Evolutionary conservation across 768 basidiomycete genomes (phyloP).

Genomic region (Daedaleopsis sinensis): DNA sequence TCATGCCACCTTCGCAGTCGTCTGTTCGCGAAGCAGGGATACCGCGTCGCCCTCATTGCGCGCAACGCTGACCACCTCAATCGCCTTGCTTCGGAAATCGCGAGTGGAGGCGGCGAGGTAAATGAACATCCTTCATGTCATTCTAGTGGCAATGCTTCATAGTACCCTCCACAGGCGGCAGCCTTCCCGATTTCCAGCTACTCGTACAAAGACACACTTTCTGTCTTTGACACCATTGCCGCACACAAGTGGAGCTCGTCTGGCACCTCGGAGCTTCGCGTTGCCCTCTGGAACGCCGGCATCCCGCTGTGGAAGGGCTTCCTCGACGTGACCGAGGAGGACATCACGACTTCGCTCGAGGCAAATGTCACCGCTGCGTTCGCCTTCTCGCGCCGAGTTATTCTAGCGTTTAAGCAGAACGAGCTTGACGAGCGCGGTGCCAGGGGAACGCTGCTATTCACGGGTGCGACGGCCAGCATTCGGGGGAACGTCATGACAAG

Average conservation of each 20-base stretch:
- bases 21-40: conserved; percentile 40
- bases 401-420: conserved; percentile 37
- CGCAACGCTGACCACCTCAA: conserved; percentile 34
- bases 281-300: conserved; percentile 43
- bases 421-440: conserved; percentile 31
- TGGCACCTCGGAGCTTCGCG: conserved; percentile 35
- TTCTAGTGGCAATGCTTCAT: neutral
- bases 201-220: conserved; percentile 30
- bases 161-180: conserved; percentile 32
- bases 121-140: neutral
- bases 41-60: conserved; percentile 42
- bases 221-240: conserved; percentile 37
- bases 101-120: conserved; percentile 36
- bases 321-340: conserved; percentile 40
- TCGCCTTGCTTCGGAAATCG: conserved; percentile 35
- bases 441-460: conserved; percentile 44
- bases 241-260: conserved; percentile 29
- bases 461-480: conserved; percentile 44
- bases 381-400: conserved; percentile 39
- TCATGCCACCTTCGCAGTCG: conserved; percentile 35
- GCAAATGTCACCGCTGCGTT: conserved; percentile 40
- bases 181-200: conserved; percentile 40
- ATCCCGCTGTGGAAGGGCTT: conserved; percentile 38
- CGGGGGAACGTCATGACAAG: conserved; percentile 41
- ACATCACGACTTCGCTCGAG: conserved; percentile 31